Base-by-base conservation (phyloP, 2,329 filamentous ascomycete species). In the Ciborinia camelliae region DNA sequence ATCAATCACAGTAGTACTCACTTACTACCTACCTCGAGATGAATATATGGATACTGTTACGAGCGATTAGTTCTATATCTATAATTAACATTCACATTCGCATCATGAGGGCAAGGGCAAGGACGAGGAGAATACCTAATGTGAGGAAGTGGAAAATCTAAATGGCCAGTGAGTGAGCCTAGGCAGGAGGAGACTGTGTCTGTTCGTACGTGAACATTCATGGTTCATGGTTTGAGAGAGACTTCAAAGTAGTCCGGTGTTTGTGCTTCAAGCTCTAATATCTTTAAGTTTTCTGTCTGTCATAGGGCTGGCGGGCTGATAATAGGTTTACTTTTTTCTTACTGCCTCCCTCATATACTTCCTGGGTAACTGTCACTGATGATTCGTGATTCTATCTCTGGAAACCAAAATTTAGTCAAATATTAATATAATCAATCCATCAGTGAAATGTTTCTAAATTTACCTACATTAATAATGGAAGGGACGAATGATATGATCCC, bases 401-500 rank as follows among this genome's bases (percentile, higher is more conserved):
- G 32, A 51, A 51, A 35, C 26, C 23, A 30, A 20, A 39, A 30
- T 2, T 54, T 47, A 15, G 39, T 45, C 39, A 35, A 58, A 47
- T 52, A n/a, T n/a, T n/a, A n/a, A n/a, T n/a, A n/a, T 52, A 32
- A 12, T 26, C 15, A 14, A 39, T 23, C 1, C 23, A 14, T 53
- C 3, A 47, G n/a, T 47, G 55, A 59, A 59, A 47, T 47, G 55
- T 59, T 61, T 61, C 58, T 61, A 61, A 61, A 61, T 61, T 61
- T 61, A 61, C 45, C 47, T 39, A 9, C 58, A 47, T 47, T 59
- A 32, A 30, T 28, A 39, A 8, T n/a, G n/a, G 28, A 26, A 58
- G 7, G 54, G 15, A 47, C 32, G n/a, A 47, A 37, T 48, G 26
- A 72, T 68, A 37, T 48, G 26, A 72, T 68, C 63, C 67, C 64